Evolutionary conservation across 2,329 filamentous ascomycete genomes (phyloP).

Genomic region (Bipolaris zeicola): DNA sequence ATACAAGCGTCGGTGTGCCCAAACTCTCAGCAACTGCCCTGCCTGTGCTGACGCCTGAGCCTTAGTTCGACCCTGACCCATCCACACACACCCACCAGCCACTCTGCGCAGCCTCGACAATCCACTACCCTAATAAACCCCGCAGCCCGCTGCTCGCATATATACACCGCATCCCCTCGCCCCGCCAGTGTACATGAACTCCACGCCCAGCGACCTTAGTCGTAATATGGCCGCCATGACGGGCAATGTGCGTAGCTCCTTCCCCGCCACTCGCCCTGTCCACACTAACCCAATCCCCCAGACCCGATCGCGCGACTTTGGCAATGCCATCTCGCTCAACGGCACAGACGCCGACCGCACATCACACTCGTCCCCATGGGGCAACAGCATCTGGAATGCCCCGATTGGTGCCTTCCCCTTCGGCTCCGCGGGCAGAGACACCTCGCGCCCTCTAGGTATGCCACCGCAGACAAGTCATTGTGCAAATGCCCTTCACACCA

Average conservation of each 20-base stretch:
- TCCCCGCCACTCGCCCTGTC: not conserved
- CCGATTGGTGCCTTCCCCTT: conserved; percentile 33
- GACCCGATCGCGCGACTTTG: conserved; percentile 39
- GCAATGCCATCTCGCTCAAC: conserved; percentile 39
- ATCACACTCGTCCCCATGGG: conserved; percentile 38
- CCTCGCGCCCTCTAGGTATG: conserved; percentile 42
- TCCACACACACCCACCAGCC: conserved; percentile 27
- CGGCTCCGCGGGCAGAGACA: conserved; percentile 37
- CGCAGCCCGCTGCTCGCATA: conserved; percentile 13
- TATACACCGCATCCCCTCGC: not conserved
- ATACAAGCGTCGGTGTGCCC: conserved; percentile 25
- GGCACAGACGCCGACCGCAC: conserved; percentile 36
- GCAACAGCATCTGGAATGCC: conserved; percentile 46
- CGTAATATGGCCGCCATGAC: conserved; percentile 40
- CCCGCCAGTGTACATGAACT: conserved; percentile 24
- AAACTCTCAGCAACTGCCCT: conserved; percentile 18
- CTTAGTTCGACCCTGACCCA: conserved; percentile 33
- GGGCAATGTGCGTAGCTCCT: conserved; percentile 36
- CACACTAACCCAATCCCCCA: conserved; percentile 18
- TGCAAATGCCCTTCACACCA: not conserved
- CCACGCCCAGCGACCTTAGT: conserved; percentile 20
- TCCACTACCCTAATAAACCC: conserved; percentile 6
- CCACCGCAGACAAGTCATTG: not conserved
- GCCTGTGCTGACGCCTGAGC: conserved; percentile 44
- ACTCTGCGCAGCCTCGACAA: conserved; percentile 23